A percentile compares a stretch with the other conserved stretches of the same genome.
phyloP scores from a whole-genome alignment of 768 basidiomycete genomes.

The Albatrellus ellisii region DNA sequence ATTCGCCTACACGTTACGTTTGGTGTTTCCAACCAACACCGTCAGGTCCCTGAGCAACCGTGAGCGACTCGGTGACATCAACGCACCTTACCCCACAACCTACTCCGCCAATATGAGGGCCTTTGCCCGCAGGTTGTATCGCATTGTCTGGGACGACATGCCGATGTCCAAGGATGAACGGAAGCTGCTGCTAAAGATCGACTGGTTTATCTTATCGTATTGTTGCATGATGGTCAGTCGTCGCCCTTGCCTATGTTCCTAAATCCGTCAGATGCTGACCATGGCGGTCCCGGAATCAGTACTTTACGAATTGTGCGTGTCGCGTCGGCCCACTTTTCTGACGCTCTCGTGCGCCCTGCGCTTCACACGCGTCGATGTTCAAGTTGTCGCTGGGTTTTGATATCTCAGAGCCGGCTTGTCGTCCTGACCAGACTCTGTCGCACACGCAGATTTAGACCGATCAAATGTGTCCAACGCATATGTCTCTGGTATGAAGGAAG shows the following conservation, averaged over 20 bases:
- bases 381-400: neutral
- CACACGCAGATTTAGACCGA: conserved; percentile 45
- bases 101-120: too few species aligned
- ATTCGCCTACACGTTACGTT: too few species aligned
- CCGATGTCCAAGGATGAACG: conserved; percentile 26
- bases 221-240: conserved; percentile 49
- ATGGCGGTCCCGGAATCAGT: conserved; percentile 21
- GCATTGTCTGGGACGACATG: neutral
- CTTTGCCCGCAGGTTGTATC: too few species aligned
- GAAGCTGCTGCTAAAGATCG: conserved; percentile 40
- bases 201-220: conserved; percentile 60
- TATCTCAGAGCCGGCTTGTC: too few species aligned
- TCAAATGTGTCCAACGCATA: conserved; percentile 64
- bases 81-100: too few species aligned
- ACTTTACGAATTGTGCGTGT: conserved; percentile 49
- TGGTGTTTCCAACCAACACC: too few species aligned
- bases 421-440: too few species aligned
- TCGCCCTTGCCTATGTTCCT: neutral
- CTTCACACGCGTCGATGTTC: neutral
- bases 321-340: neutral
- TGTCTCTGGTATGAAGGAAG: conserved; percentile 71
- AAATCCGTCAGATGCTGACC: neutral
- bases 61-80: too few species aligned
- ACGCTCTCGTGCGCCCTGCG: neutral
- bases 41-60: too few species aligned